Base-by-base conservation (phyloP, 768 basidiomycete species). In the Strobilomyces dryophilus region DNA sequence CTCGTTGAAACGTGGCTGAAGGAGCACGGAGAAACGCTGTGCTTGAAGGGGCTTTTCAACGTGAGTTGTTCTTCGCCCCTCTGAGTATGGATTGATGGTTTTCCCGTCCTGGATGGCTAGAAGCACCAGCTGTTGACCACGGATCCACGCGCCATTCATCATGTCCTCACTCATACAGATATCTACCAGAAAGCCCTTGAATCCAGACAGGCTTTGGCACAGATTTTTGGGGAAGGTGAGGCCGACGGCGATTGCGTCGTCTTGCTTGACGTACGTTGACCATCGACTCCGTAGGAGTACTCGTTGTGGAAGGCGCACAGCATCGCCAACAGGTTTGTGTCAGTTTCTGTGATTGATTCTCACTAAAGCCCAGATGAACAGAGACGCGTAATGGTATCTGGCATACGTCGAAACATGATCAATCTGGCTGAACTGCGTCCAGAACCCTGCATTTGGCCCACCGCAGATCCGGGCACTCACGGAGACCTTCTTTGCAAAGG, bases 401-500 rank as follows among this genome's bases (percentile, higher is more conserved):
- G 6, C 15, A 14, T 24, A 1, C 24, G 5, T 14, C n/a, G 20
- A 42, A 21, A 2, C 32, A 46, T 24, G 32, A 21, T 21, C 14
- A 24, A 12, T 10, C 37, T 51, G 37, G 51, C n/a, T 46, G 9
- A 43, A 45, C 9, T 2, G 10, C 12, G 14, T 34, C 9, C 40
- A 76, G 84, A 87, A 86, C 56, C 84, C 85, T 12, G 84, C 84
- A 0, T 88, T 88, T 58, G 82, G 84, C 1, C 73, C 75, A 3
- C 67, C 75, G 1, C 83, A 85, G 58, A 75, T 86, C 36, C 73
- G 83, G 2, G 79, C 78, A 40, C 61, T 85, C 12, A 82, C 82
- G 0, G 73, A 73, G 14, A 79, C 81, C 12, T 85, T 87, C 54
- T 57, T 82, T 5, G 74, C 77, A 3, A 86, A 84, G 62, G 69